Percentiles rank a stretch among this genome's conserved stretches.
Evolutionary conservation across 495 filamentous ascomycete species (phyloP).

Genomic region (Hypoxylon fragiforme): DNA sequence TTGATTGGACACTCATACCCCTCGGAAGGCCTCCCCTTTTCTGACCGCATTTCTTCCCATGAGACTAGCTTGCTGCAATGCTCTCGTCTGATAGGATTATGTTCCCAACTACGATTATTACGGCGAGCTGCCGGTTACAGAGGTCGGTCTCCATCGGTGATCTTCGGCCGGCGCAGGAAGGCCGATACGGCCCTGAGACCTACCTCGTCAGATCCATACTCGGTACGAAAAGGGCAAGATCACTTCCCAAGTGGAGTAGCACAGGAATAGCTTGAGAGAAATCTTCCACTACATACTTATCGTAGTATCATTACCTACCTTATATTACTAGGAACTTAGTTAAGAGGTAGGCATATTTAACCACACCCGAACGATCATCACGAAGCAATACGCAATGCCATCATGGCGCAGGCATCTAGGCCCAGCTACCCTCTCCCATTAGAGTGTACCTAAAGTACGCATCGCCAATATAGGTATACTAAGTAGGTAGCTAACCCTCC

Average conservation of each 20-base stretch:
- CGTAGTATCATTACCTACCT: slow-evolving; percentile 9
- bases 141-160: slow-evolving; percentile 33
- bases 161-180: slow-evolving; percentile 22
- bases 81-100: slow-evolving; percentile 12
- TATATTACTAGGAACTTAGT: no score
- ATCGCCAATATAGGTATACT: not conserved
- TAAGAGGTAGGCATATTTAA: slow-evolving; percentile 18
- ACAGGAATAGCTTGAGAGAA: slow-evolving; percentile 14
- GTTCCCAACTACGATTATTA: slow-evolving; percentile 8
- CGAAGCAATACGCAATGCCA: slow-evolving; percentile 5
- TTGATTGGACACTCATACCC: slow-evolving; percentile 9
- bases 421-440: no score
- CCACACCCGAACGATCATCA: slow-evolving; percentile 16
- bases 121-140: slow-evolving; percentile 37
- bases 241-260: slow-evolving; percentile 11
- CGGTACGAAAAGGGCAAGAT: slow-evolving; percentile 19
- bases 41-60: slow-evolving; percentile 26
- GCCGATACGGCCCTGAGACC: slow-evolving; percentile 31
- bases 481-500: not conserved
- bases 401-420: slow-evolving; percentile 18
- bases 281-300: not conserved
- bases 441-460: no score
- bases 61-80: slow-evolving; percentile 2
- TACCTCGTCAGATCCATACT: slow-evolving; percentile 12
- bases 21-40: slow-evolving; percentile 5